Evolutionary conservation across 2,329 filamentous ascomycete species (phyloP).

Genomic region (Fusarium pseudocircinatum): DNA sequence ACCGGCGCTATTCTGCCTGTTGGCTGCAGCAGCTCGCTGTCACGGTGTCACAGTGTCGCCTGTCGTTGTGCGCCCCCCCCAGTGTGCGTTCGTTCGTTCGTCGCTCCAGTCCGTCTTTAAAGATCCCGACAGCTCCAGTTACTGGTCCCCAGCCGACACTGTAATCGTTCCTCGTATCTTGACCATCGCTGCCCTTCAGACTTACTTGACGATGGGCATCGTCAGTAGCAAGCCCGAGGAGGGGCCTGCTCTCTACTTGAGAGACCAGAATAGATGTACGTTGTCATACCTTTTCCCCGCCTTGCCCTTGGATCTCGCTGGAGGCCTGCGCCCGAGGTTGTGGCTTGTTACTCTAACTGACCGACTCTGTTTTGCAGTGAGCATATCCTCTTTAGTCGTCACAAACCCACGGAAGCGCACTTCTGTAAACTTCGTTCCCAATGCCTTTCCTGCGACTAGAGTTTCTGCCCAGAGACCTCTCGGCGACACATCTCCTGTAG

Average conservation of each 20-base stretch:
- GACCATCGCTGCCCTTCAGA: slow-evolving; percentile 31
- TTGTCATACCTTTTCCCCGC: slow-evolving; percentile 40
- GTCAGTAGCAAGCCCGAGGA: slow-evolving; percentile 91
- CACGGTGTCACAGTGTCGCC: slow-evolving; percentile 40
- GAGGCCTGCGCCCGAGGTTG: slow-evolving; percentile 18
- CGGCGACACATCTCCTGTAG: slow-evolving; percentile 79
- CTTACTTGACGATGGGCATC: slow-evolving; percentile 79
- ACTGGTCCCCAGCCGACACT: slow-evolving; percentile 25
- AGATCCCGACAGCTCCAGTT: slow-evolving; percentile 42
- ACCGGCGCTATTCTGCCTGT: slow-evolving; percentile 38
- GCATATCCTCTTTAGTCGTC: slow-evolving; percentile 84
- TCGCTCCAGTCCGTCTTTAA: slow-evolving; percentile 38
- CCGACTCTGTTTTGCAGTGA: slow-evolving; percentile 66
- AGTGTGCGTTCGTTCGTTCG: slow-evolving; percentile 21
- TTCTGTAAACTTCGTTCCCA: slow-evolving; percentile 81
- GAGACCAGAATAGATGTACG: slow-evolving; percentile 92
- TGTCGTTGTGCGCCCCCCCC: slow-evolving; percentile 37
- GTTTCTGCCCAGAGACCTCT: slow-evolving; percentile 76
- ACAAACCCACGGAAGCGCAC: slow-evolving; percentile 82
- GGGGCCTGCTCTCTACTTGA: slow-evolving; percentile 80
- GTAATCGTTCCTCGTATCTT: slow-evolving; percentile 31
- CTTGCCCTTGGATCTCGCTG: slow-evolving; percentile 11
- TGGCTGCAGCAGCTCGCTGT: slow-evolving; percentile 33
- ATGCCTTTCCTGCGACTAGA: slow-evolving; percentile 85
- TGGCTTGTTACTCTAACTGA: slow-evolving; percentile 34